These are phyloP conservation scores for Ambrosia trifida DNA, from an alignment of 129 eudicot genomes.

Conservation along the genomic window DNA sequence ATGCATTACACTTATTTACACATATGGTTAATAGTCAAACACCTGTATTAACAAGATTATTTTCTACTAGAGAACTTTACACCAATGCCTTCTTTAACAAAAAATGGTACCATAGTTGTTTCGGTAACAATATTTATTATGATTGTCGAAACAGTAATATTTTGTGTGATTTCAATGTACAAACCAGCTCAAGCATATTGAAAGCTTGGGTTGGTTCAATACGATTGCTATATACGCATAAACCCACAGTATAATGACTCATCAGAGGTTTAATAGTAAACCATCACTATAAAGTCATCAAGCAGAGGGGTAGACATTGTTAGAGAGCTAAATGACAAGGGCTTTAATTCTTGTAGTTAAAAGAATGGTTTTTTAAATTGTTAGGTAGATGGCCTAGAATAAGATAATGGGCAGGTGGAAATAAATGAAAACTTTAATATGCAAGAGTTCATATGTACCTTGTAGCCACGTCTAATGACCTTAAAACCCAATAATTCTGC, in stretches of 20 bases:
- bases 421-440: conserved; percentile 5
- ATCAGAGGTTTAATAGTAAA: neutral
- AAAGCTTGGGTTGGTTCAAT: neutral
- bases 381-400: neutral
- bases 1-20: neutral
- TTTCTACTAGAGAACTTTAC: neutral
- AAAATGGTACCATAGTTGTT: neutral
- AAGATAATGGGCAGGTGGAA: conserved; percentile 4
- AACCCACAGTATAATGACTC: conserved; percentile 3
- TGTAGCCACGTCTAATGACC: conserved; percentile 74
- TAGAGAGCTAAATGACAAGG: neutral
- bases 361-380: neutral
- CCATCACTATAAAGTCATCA: neutral
- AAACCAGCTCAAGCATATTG: neutral
- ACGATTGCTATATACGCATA: neutral
- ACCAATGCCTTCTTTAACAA: neutral
- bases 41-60: neutral
- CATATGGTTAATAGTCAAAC: neutral
- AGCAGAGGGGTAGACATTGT: neutral
- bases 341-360: conserved; percentile 2
- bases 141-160: neutral
- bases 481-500: conserved; percentile 82
- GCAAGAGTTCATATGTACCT: conserved; percentile 45
- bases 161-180: neutral
- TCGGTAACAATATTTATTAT: too few species aligned